Conservation (phyloP, 306 rosid genomes). For the Hippophae gyantsensis region DNA sequence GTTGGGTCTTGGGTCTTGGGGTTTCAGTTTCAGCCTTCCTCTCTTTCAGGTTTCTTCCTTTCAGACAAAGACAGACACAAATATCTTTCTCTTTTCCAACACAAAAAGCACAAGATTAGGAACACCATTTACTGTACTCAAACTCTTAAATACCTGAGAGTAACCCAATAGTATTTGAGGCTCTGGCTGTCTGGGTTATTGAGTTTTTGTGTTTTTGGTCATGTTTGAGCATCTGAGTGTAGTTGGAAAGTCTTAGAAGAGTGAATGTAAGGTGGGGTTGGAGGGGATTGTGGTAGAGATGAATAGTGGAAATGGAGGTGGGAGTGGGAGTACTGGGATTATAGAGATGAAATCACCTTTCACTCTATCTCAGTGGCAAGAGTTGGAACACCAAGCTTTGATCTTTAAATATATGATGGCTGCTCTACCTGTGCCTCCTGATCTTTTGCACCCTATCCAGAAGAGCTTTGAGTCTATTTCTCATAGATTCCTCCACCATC, state of each 20-base stretch:
- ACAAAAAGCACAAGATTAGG: slow-evolving; percentile 20
- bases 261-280: background rate
- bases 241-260: background rate
- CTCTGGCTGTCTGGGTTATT: slow-evolving; percentile 19
- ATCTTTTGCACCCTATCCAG: slow-evolving; percentile 72
- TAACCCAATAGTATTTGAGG: slow-evolving; percentile 12
- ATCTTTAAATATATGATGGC: slow-evolving; percentile 81
- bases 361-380: slow-evolving; percentile 83
- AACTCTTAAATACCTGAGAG: background rate
- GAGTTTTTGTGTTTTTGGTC: slow-evolving; percentile 17
- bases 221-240: slow-evolving; percentile 24
- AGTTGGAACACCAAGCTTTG: slow-evolving; percentile 81
- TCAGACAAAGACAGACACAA: slow-evolving; percentile 16
- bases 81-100: slow-evolving; percentile 24
- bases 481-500: slow-evolving; percentile 48
- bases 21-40: too few species aligned
- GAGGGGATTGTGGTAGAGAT: slow-evolving; percentile 14
- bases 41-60: slow-evolving; percentile 1
- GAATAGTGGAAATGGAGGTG: slow-evolving; percentile 20
- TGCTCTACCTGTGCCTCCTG: slow-evolving; percentile 73
- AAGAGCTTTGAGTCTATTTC: slow-evolving; percentile 66
- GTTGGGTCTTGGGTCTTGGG: slow-evolving; percentile 8
- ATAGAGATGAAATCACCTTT: slow-evolving; percentile 70
- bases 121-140: slow-evolving; percentile 10
- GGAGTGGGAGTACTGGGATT: slow-evolving; percentile 19